phyloP scores from a whole-genome alignment of 441 rosid genomes.

The Caryocar brasiliense region DNA sequence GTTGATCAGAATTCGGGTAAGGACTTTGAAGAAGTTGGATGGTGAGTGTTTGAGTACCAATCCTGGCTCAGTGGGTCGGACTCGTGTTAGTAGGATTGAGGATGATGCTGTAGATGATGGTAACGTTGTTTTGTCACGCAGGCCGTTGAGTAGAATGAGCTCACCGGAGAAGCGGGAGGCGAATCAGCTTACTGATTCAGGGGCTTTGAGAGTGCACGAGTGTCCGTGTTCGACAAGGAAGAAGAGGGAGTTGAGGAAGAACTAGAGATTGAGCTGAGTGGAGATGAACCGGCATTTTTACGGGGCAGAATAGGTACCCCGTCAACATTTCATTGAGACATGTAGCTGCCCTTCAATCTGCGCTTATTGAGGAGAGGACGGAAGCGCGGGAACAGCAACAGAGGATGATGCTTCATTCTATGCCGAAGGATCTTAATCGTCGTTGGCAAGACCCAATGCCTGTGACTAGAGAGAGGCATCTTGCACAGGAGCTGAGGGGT shows the following conservation, averaged over 20 bases:
- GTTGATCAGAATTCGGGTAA: slow-evolving; percentile 73
- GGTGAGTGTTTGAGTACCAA: slow-evolving; percentile 50
- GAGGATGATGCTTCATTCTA: slow-evolving; percentile 74
- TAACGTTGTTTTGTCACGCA: slow-evolving; percentile 42
- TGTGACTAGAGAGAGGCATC: slow-evolving; percentile 87
- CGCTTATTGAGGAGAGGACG: slow-evolving; percentile 75
- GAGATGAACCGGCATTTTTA: slow-evolving; percentile 79
- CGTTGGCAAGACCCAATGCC: slow-evolving; percentile 95
- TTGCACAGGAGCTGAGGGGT: slow-evolving; percentile 82
- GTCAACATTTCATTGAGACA: slow-evolving; percentile 85
- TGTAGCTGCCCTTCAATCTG: slow-evolving; percentile 86
- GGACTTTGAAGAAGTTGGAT: slow-evolving; percentile 46
- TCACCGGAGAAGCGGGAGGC: slow-evolving; percentile 91
- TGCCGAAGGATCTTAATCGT: slow-evolving; percentile 82
- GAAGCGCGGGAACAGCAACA: slow-evolving; percentile 82
- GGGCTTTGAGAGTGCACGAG: slow-evolving; percentile 50
- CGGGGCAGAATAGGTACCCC: slow-evolving; percentile 81
- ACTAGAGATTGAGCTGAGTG: slow-evolving; percentile 84
- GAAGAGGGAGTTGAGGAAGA: slow-evolving; percentile 92
- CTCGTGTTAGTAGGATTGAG: slow-evolving; percentile 64
- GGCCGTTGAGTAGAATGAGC: slow-evolving; percentile 77
- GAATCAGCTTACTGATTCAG: slow-evolving; percentile 75
- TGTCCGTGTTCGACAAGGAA: slow-evolving; percentile 67
- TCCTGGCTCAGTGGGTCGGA: slow-evolving; percentile 42
- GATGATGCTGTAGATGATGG: slow-evolving; percentile 54